Conservation (phyloP, 805 yeast genomes). For the Candida tammaniensis region DNA sequence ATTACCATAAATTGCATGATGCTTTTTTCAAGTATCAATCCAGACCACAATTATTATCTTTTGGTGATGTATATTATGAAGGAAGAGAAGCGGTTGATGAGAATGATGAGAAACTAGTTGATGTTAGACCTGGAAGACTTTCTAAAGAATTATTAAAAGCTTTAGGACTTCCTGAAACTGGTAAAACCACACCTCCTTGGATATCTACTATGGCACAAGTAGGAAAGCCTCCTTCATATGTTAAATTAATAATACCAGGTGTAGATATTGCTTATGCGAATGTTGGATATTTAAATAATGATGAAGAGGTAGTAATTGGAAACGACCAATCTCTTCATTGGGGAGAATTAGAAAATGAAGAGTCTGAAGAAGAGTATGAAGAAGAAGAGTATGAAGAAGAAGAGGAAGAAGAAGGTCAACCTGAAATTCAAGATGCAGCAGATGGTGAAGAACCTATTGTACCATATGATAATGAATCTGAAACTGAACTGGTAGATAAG, state of each 20-base stretch:
- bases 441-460: constrained; percentile 2
- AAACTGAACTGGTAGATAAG: constrained; percentile 4
- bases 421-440: no score
- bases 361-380: constrained; percentile 45
- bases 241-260: constrained; percentile 56
- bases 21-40: constrained; percentile 84
- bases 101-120: constrained; percentile 26
- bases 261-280: constrained; percentile 35
- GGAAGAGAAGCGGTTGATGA: constrained; percentile 59
- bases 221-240: constrained; percentile 86
- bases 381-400: constrained; percentile 56
- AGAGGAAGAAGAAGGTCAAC: constrained; percentile 46
- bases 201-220: constrained; percentile 57
- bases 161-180: constrained; percentile 57
- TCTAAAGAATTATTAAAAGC: constrained; percentile 65
- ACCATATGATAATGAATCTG: constrained; percentile 5
- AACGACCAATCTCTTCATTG: constrained; percentile 22
- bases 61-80: constrained; percentile 80
- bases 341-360: constrained; percentile 35
- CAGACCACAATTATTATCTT: constrained; percentile 63
- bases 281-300: constrained; percentile 25
- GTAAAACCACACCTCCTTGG: constrained; percentile 71
- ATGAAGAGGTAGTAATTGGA: constrained; percentile 11
- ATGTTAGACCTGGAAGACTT: constrained; percentile 64
- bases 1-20: constrained; percentile 74